phyloP scores from a whole-genome alignment of 257 asterid species.

The Thymus quinquecostatus region DNA sequence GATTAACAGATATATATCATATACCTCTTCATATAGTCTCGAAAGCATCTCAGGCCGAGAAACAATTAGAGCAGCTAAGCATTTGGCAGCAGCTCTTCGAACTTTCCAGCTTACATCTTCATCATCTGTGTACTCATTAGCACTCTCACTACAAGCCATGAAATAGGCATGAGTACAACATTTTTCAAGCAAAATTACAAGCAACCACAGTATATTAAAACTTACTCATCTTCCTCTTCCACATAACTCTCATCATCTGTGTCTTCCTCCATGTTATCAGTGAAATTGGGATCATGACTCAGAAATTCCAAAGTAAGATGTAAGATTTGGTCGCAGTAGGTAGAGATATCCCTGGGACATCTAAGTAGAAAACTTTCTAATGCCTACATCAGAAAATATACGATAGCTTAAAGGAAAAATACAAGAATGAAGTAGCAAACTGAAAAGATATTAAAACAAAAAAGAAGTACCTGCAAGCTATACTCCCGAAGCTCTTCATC shows the following conservation, averaged over 20 bases:
- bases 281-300: constrained; percentile 97
- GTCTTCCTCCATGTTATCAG: constrained; percentile 99
- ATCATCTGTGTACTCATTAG: constrained; percentile 95
- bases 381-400: constrained; percentile 60
- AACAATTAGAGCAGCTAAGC: constrained; percentile 88
- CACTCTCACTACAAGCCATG: constrained; percentile 80
- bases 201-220: constrained; percentile 27
- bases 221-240: constrained; percentile 98
- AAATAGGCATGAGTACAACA: constrained; percentile 36
- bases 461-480: constrained; percentile 81
- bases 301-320: constrained; percentile 83
- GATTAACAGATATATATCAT: constrained; percentile 1
- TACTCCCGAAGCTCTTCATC: constrained; percentile 99
- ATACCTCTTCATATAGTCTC: constrained; percentile 89
- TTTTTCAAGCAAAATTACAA: constrained; percentile 12
- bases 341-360: constrained; percentile 93
- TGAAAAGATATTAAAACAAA: neutral
- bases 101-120: constrained; percentile 99
- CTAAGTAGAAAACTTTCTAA: constrained; percentile 91
- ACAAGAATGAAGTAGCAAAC: constrained; percentile 20
- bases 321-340: constrained; percentile 78
- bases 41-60: constrained; percentile 98
- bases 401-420: constrained; percentile 18
- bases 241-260: constrained; percentile 80
- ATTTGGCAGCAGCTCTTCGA: constrained; percentile 97